Evolutionary conservation across 495 filamentous ascomycete species (phyloP).

Genomic region (Zalerion maritima): DNA sequence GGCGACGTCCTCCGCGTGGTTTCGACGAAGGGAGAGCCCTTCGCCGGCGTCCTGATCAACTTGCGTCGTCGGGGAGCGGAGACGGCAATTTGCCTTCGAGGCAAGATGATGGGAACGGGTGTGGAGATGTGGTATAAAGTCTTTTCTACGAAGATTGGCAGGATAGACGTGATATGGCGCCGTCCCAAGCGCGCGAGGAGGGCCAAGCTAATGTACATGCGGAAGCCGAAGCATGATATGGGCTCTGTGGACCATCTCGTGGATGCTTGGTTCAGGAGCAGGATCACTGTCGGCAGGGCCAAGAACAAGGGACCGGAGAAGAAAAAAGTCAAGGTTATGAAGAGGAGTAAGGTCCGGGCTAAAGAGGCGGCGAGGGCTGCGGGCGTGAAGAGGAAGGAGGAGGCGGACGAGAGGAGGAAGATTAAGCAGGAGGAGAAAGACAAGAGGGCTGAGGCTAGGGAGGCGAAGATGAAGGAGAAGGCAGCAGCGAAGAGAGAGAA

Average conservation of each 20-base stretch:
- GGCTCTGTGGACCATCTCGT: slow-evolving; percentile 30
- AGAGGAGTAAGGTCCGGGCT: slow-evolving; percentile 17
- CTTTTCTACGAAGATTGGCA: slow-evolving; percentile 73
- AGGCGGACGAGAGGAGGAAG: slow-evolving; percentile 5
- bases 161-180: slow-evolving; percentile 88
- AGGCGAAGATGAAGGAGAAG: slow-evolving; percentile 2
- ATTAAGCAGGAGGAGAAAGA: slow-evolving; percentile 5
- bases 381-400: slow-evolving; percentile 8
- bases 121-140: slow-evolving; percentile 99
- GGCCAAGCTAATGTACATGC: slow-evolving; percentile 83
- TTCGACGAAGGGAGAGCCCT: slow-evolving; percentile 67
- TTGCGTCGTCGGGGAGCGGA: slow-evolving; percentile 77
- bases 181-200: slow-evolving; percentile 70
- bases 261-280: slow-evolving; percentile 23
- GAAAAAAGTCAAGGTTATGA: slow-evolving; percentile 8
- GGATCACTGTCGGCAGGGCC: slow-evolving; percentile 14
- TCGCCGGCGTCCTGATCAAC: slow-evolving; percentile 71
- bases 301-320: slow-evolving; percentile 5
- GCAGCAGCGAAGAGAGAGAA: slow-evolving; percentile 12
- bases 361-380: slow-evolving; percentile 4
- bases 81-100: slow-evolving; percentile 69
- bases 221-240: slow-evolving; percentile 45
- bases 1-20: slow-evolving; percentile 88
- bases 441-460: slow-evolving; percentile 9
- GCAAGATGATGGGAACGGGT: slow-evolving; percentile 63